These are phyloP conservation scores for Mycena amicta DNA, from an alignment of 768 basidiomycete species.

Conservation along the genomic window DNA sequence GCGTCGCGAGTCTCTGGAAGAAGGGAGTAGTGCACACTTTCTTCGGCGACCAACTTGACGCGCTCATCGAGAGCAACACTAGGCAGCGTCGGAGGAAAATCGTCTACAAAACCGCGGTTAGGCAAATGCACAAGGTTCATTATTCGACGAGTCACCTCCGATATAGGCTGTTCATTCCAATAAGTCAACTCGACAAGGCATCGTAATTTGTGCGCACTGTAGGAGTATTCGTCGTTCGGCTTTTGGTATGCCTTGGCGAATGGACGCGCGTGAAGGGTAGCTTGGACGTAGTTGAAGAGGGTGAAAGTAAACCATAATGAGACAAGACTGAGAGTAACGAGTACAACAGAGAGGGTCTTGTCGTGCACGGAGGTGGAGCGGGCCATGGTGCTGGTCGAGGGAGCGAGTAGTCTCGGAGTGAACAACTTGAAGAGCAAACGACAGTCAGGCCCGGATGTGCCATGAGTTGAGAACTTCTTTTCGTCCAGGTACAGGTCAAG, in stretches of 20 bases:
- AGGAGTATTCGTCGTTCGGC: conserved; percentile 4
- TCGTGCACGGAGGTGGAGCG: conserved; percentile 3
- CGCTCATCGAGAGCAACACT: conserved; percentile 14
- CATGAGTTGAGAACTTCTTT: too few relatives aligned
- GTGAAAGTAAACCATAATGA: conserved; percentile 12
- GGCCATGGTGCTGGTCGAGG: conserved; percentile 1
- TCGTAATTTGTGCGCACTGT: conserved; percentile 8
- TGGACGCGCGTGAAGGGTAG: background rate
- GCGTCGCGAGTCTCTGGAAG: conserved; percentile 5
- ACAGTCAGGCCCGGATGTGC: too few relatives aligned
- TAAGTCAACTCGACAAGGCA: too few relatives aligned
- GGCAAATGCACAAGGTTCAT: too few relatives aligned
- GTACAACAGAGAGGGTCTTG: conserved; percentile 1
- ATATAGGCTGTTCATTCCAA: conserved; percentile 17
- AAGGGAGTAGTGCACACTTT: conserved; percentile 14
- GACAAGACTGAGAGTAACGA: conserved; percentile 12
- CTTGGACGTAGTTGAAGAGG: conserved; percentile 12
- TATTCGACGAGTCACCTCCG: conserved; percentile 5
- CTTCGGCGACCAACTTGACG: conserved; percentile 17
- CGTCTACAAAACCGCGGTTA: conserved; percentile 3
- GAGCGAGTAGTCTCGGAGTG: too few relatives aligned
- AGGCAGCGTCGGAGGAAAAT: conserved; percentile 14
- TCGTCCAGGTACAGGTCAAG: too few relatives aligned
- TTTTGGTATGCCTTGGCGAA: conserved; percentile 3
- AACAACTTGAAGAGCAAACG: too few relatives aligned